A percentile compares a stretch with the other conserved stretches of the same genome.
Evolutionary conservation across 176 grass and related monocot species (phyloP).

Genomic region (Sorghum bicolor): Sorghum_bicolor_NCBIv3 NC_012870.2:9467001-9467500

Average conservation of each 20-base stretch:
- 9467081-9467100: neutral
- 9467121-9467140: too few species aligned
- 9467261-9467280: neutral
- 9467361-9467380: neutral
- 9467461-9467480: neutral
- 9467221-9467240: conserved; percentile 17
- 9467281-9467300: neutral
- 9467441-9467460: neutral
- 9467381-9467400: neutral
- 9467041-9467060: neutral
- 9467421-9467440: neutral
- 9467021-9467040: neutral
- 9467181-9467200: neutral
- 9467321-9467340: neutral
- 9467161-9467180: neutral
- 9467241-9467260: neutral
- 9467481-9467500: neutral
- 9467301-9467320: conserved; percentile 1
- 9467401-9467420: neutral
- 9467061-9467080: neutral
- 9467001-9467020: neutral
- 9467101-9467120: neutral
- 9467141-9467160: neutral
- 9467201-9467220: conserved; percentile 10
- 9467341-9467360: neutral